Percentiles rank a stretch among this genome's conserved stretches.
Evolutionary conservation across 768 basidiomycete genomes (phyloP).

Genomic region (Suillus luteus): DNA sequence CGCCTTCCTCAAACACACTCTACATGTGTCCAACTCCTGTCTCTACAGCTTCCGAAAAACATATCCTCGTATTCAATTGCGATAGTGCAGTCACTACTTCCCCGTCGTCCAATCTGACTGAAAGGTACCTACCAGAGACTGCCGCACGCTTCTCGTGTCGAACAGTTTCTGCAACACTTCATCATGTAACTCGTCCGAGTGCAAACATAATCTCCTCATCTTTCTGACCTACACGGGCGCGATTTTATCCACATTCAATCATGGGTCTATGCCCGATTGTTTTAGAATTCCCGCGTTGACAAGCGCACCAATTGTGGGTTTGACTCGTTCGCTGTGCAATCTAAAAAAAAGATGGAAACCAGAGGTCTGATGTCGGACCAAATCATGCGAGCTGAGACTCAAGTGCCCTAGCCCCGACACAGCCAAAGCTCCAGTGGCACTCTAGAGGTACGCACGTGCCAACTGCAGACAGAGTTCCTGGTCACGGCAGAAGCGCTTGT

Average conservation of each 20-base stretch:
- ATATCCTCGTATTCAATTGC: too few relatives aligned
- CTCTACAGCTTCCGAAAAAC: too few relatives aligned
- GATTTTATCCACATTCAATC: constrained; percentile 56
- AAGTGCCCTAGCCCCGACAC: constrained; percentile 52
- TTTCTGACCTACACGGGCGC: constrained; percentile 74
- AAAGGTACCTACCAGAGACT: too few relatives aligned
- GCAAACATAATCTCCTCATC: too few relatives aligned
- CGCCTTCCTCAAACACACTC: too few relatives aligned
- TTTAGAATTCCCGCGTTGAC: constrained; percentile 72
- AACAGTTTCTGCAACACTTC: too few relatives aligned
- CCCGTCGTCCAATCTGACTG: too few relatives aligned
- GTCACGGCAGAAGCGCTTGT: constrained; percentile 4
- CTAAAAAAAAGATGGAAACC: constrained; percentile 24
- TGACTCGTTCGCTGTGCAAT: constrained; percentile 42
- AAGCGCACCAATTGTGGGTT: not conserved
- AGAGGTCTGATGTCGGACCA: constrained; percentile 3
- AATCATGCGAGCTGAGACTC: constrained; percentile 38
- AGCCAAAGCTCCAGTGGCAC: constrained; percentile 37
- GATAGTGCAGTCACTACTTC: too few relatives aligned
- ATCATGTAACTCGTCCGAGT: too few relatives aligned
- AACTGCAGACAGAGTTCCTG: constrained; percentile 2
- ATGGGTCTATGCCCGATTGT: constrained; percentile 71
- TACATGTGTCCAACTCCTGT: too few relatives aligned
- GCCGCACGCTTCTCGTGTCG: too few relatives aligned
- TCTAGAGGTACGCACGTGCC: not conserved